Percentiles rank a stretch among this genome's conserved stretches.
Conservation (phyloP, 352 stramenopile genomes). For the Thraustotheca clavata region DNA sequence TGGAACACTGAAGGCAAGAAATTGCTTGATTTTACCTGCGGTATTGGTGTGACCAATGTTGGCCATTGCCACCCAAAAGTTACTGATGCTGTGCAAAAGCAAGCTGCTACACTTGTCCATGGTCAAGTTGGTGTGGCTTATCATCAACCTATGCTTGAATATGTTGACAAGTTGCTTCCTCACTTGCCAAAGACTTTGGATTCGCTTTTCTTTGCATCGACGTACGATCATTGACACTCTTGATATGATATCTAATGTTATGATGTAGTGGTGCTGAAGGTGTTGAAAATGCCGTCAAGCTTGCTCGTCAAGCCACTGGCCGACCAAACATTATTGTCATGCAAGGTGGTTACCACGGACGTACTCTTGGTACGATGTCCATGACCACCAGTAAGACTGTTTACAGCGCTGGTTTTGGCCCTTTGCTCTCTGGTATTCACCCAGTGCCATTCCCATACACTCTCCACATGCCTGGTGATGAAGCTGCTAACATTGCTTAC, state of each 20-base stretch:
- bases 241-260: background rate
- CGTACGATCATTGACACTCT: conserved; percentile 20
- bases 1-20: conserved; percentile 82
- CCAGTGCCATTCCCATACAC: conserved; percentile 85
- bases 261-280: conserved; percentile 78
- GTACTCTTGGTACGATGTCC: conserved; percentile 87
- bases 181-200: conserved; percentile 73
- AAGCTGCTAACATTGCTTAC: conserved; percentile 56
- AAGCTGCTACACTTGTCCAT: conserved; percentile 84
- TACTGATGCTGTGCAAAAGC: conserved; percentile 83
- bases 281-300: conserved; percentile 89
- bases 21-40: conserved; percentile 89
- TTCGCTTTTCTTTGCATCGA: conserved; percentile 87
- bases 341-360: conserved; percentile 88
- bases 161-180: conserved; percentile 73
- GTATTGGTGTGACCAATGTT: conserved; percentile 89
- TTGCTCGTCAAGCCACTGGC: conserved; percentile 82
- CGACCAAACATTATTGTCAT: conserved; percentile 90
- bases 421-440: conserved; percentile 72
- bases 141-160: conserved; percentile 87
- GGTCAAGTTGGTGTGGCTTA: conserved; percentile 89
- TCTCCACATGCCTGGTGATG: conserved; percentile 72
- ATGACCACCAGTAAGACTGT: conserved; percentile 86
- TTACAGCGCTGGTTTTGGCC: conserved; percentile 82
- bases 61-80: conserved; percentile 91